phyloP scores from a whole-genome alignment of 306 rosid genomes.

The Vigna nakashimae region DNA sequence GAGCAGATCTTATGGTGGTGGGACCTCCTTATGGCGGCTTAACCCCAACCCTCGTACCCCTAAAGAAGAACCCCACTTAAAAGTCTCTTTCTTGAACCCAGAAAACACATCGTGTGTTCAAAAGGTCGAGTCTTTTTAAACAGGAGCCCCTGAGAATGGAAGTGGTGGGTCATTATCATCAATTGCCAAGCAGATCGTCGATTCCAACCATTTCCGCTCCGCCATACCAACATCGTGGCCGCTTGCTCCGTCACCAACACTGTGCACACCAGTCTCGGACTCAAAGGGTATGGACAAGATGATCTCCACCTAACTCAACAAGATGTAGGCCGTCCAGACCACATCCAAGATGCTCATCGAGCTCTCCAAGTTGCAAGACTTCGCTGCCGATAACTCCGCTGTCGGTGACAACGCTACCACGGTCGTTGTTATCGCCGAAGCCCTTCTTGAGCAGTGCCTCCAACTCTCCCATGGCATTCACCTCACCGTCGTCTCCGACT shows the following conservation, averaged over 20 bases:
- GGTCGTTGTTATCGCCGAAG: constrained; percentile 87
- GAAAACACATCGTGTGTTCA: too few relatives aligned
- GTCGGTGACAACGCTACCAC: constrained; percentile 96
- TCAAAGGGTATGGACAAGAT: constrained; percentile 98
- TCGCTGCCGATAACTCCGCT: constrained; percentile 45
- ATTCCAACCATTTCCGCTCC: constrained; percentile 20
- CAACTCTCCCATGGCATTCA: too few relatives aligned
- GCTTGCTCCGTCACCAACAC: constrained; percentile 85
- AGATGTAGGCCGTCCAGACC: constrained; percentile 95
- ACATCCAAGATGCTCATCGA: constrained; percentile 98
- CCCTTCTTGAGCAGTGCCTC: constrained; percentile 35
- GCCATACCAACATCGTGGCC: constrained; percentile 81
- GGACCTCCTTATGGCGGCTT: constrained; percentile 77
- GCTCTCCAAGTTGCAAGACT: constrained; percentile 88
- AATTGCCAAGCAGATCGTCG: too few relatives aligned
- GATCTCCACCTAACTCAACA: constrained; percentile 93
- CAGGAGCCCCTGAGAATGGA: too few relatives aligned
- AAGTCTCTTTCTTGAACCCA: too few relatives aligned
- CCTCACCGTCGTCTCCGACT: too few relatives aligned
- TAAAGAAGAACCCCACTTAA: constrained; percentile 31
- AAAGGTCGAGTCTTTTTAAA: too few relatives aligned
- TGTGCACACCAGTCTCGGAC: constrained; percentile 89
- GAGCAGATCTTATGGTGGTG: constrained; percentile 76
- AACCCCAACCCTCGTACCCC: constrained; percentile 70
- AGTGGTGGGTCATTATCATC: too few relatives aligned